phyloP scores from a whole-genome alignment of 129 eudicot genomes.

The Ambrosia artemisiifolia region DNA sequence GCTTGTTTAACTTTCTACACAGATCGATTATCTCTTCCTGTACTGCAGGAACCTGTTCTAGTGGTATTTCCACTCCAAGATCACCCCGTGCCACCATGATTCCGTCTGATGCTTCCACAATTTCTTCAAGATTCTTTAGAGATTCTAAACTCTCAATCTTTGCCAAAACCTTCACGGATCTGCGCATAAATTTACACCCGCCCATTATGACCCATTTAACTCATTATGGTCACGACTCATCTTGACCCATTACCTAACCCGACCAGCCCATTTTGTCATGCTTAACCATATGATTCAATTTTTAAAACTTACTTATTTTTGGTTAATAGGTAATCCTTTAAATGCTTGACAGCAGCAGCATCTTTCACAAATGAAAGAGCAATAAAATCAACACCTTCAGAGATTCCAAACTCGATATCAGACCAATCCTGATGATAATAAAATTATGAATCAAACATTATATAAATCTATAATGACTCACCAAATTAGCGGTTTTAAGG shows the following conservation, averaged over 20 bases:
- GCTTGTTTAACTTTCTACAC: conserved; percentile 66
- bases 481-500: not conserved
- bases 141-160: conserved; percentile 64
- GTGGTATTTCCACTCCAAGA: conserved; percentile 78
- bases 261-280: too few relatives aligned
- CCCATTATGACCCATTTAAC: too few relatives aligned
- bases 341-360: conserved; percentile 48
- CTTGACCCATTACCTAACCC: too few relatives aligned
- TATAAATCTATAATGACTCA: not conserved
- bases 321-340: conserved; percentile 47
- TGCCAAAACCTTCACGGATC: conserved; percentile 54
- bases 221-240: not conserved
- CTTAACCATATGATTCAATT: too few relatives aligned
- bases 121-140: conserved; percentile 52
- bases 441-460: too few relatives aligned
- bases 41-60: conserved; percentile 62
- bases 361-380: conserved; percentile 74
- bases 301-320: conserved; percentile 41
- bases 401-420: conserved; percentile 67
- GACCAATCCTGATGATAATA: conserved; percentile 59
- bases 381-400: conserved; percentile 68
- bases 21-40: conserved; percentile 48
- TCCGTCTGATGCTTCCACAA: conserved; percentile 72
- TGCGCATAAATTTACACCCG: conserved; percentile 1
- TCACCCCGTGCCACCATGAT: conserved; percentile 88